These are phyloP conservation scores for Cladosporium oxysporum DNA, from an alignment of 2,329 filamentous ascomycete species.

Conservation along the genomic window DNA sequence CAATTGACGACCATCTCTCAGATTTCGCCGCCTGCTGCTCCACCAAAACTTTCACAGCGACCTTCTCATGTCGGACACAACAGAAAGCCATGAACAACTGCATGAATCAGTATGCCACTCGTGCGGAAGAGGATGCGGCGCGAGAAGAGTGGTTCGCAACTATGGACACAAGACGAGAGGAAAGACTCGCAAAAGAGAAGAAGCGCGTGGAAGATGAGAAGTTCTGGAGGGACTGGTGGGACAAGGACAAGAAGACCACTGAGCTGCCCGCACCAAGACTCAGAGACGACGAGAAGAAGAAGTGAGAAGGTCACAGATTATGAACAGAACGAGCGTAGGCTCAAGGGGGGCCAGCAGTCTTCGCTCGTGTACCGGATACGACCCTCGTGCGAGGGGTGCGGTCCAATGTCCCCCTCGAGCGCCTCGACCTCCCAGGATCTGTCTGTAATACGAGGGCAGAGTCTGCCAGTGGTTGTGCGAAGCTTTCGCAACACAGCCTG, in stretches of 20 bases:
- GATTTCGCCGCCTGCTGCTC: constrained; percentile 90
- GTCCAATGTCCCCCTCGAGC: background rate
- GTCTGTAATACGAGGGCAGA: background rate
- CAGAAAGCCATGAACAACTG: constrained; percentile 89
- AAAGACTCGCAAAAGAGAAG: constrained; percentile 60
- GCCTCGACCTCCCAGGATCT: background rate
- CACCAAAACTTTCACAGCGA: constrained; percentile 81
- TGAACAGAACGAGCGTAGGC: background rate
- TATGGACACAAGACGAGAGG: constrained; percentile 68
- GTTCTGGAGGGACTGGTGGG: constrained; percentile 56
- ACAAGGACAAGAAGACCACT: constrained; percentile 36
- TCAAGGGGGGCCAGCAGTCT: too few species aligned
- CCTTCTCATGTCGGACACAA: constrained; percentile 79
- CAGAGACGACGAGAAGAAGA: constrained; percentile 15
- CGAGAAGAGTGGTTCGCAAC: constrained; percentile 90
- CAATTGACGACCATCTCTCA: constrained; percentile 40
- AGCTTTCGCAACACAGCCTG: background rate
- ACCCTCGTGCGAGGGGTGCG: background rate
- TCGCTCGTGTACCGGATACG: background rate
- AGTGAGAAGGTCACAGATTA: background rate
- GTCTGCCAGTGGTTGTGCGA: background rate
- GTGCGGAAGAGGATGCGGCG: constrained; percentile 80
- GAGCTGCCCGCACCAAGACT: constrained; percentile 9
- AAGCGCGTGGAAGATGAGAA: constrained; percentile 46
- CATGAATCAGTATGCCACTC: constrained; percentile 85